Conservation (phyloP, 208 protist species). For the Trypanosomatidae sp. region DNA sequence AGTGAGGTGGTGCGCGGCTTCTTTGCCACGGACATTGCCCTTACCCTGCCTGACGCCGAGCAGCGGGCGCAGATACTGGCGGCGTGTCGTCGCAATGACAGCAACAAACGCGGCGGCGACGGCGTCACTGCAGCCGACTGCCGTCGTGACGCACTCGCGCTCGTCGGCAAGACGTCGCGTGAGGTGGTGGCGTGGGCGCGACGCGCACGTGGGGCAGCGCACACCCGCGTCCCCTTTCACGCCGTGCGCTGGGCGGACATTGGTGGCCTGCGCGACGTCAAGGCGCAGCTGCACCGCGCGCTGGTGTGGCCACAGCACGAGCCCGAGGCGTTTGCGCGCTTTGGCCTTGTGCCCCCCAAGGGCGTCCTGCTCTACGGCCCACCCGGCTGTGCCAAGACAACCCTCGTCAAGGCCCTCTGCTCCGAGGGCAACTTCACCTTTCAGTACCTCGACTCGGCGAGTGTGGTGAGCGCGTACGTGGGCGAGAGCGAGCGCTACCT, state of each 20-base stretch:
- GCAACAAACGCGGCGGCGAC: slow-evolving; percentile 7
- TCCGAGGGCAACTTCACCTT: slow-evolving; percentile 58
- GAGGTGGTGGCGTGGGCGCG: slow-evolving; percentile 45
- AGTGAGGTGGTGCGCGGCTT: slow-evolving; percentile 16
- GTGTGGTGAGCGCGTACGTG: slow-evolving; percentile 87
- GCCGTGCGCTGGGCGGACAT: slow-evolving; percentile 96
- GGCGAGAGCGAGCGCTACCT: slow-evolving; percentile 89
- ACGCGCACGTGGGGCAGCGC: slow-evolving; percentile 1
- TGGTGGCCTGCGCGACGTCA: slow-evolving; percentile 97
- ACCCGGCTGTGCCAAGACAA: slow-evolving; percentile 93
- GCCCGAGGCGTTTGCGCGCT: slow-evolving; percentile 97
- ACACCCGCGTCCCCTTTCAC: slow-evolving; percentile 24
- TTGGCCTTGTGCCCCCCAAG: slow-evolving; percentile 92
- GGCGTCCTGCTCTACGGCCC: slow-evolving; percentile 93
- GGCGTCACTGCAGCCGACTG: slow-evolving; percentile 9
- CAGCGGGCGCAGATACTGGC: slow-evolving; percentile 40
- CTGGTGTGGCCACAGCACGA: slow-evolving; percentile 98
- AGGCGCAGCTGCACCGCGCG: slow-evolving; percentile 96
- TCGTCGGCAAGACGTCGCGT: slow-evolving; percentile 36
- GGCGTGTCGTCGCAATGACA: too few species aligned
- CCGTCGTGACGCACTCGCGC: slow-evolving; percentile 18
- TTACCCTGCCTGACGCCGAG: slow-evolving; percentile 20
- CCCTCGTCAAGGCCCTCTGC: slow-evolving; percentile 79
- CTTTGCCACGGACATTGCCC: slow-evolving; percentile 22
- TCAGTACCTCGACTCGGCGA: slow-evolving; percentile 79